Percentiles rank a stretch among this genome's conserved stretches.
Evolutionary conservation across 164 flowering plant species (phyloP).

Genomic region (Macadamia tetraphylla): DNA sequence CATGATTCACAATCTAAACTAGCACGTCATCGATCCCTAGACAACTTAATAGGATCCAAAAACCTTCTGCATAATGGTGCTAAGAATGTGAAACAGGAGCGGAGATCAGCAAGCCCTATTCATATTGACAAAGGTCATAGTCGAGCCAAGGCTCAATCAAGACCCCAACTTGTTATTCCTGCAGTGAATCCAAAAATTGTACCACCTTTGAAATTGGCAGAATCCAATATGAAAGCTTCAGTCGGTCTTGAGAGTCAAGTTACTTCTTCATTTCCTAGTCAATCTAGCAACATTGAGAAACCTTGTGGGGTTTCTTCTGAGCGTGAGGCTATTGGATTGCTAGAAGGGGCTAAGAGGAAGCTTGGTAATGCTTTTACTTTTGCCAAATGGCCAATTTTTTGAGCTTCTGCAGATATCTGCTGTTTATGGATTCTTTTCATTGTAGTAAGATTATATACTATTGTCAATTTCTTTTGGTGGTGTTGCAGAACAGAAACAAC

Average conservation of each 20-base stretch:
- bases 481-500: conserved; percentile 68
- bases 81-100: conserved; percentile 29
- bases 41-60: conserved; percentile 22
- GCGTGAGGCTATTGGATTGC: conserved; percentile 28
- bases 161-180: conserved; percentile 60
- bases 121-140: conserved; percentile 21
- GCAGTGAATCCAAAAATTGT: conserved; percentile 39
- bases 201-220: conserved; percentile 28
- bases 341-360: conserved; percentile 56
- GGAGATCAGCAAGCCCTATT: conserved; percentile 26
- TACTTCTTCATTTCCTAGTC: conserved; percentile 16
- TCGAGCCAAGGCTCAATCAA: conserved; percentile 26
- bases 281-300: conserved; percentile 20
- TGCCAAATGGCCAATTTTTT: not conserved
- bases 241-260: conserved; percentile 27
- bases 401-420: not conserved
- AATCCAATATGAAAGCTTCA: conserved; percentile 24
- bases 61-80: conserved; percentile 18
- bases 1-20: conserved; percentile 51
- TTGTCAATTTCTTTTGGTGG: conserved; percentile 7
- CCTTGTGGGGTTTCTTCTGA: conserved; percentile 21
- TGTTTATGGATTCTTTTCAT: not conserved
- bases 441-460: not conserved
- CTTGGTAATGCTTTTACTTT: conserved; percentile 37
- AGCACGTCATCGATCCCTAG: conserved; percentile 45